phyloP scores from a whole-genome alignment of 257 asterid species.

The Datura wrightii region DNA sequence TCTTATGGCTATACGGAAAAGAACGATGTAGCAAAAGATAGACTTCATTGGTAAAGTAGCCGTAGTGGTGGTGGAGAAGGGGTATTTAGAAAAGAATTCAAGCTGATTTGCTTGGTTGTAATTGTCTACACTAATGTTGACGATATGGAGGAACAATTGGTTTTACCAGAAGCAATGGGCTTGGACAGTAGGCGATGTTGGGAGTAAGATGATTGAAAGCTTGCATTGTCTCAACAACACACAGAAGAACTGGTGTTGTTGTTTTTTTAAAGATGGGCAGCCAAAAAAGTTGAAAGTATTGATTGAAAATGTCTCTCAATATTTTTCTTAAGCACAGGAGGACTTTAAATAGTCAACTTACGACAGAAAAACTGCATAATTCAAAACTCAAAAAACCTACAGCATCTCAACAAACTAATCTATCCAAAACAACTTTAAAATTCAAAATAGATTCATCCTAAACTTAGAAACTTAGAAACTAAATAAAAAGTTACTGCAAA shows the following conservation, averaged over 20 bases:
- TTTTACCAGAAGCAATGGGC: neutral
- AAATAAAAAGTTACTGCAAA: too few relatives aligned
- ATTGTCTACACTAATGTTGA: conserved; percentile 1
- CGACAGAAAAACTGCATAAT: too few relatives aligned
- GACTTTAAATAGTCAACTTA: too few relatives aligned
- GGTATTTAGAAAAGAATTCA: neutral
- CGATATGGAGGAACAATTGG: conserved; percentile 8
- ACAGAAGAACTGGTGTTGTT: neutral
- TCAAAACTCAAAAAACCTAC: too few relatives aligned
- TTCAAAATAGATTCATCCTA: too few relatives aligned
- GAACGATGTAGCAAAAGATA: neutral
- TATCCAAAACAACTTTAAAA: too few relatives aligned
- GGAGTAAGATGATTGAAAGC: neutral
- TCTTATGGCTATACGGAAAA: neutral
- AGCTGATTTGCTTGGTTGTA: conserved; percentile 18
- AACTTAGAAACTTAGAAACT: too few relatives aligned
- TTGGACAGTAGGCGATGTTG: neutral
- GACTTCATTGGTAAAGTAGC: neutral
- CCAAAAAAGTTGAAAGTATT: too few relatives aligned
- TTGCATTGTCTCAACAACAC: neutral
- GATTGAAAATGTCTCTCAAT: too few relatives aligned
- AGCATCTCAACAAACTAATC: too few relatives aligned
- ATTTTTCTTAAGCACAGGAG: too few relatives aligned
- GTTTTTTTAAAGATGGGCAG: too few relatives aligned
- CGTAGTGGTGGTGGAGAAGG: neutral